Percentiles rank a stretch among this genome's conserved stretches.
Conservation (phyloP, 129 eudicot genomes). For the Tanacetum coccineum region DNA sequence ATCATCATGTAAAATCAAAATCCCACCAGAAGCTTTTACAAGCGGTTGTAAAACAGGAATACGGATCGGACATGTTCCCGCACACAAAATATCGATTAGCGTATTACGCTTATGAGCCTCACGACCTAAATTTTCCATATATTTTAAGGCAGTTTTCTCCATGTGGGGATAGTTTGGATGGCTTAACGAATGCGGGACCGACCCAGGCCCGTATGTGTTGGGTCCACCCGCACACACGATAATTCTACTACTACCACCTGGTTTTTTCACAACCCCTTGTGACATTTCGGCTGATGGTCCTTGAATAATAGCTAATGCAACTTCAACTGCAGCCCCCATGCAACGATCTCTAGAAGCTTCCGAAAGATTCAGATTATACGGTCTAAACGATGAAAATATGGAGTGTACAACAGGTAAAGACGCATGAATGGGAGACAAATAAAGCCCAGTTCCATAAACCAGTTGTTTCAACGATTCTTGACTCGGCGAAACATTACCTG, state of each 20-base stretch:
- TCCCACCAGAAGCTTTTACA: conserved; percentile 90
- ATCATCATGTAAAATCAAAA: conserved; percentile 83
- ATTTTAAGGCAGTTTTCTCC: conserved; percentile 84
- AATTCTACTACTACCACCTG: conserved; percentile 80
- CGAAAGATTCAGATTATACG: conserved; percentile 55
- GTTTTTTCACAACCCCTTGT: conserved; percentile 70
- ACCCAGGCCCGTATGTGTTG: conserved; percentile 84
- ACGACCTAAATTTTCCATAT: conserved; percentile 88
- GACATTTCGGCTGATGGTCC: conserved; percentile 94
- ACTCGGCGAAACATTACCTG: conserved; percentile 64
- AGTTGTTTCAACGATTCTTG: conserved; percentile 78
- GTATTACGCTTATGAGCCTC: conserved; percentile 72
- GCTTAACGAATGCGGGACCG: conserved; percentile 73
- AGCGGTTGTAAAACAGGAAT: conserved; percentile 86
- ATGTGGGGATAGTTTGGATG: conserved; percentile 90
- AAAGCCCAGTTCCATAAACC: conserved; percentile 86
- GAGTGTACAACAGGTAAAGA: conserved; percentile 84
- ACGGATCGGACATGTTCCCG: conserved; percentile 88
- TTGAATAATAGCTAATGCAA: conserved; percentile 77
- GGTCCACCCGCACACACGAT: conserved; percentile 97
- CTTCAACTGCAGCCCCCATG: conserved; percentile 84
- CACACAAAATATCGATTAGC: conserved; percentile 75
- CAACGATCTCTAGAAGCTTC: conserved; percentile 92
- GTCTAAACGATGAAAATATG: conserved; percentile 75
- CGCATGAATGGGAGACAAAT: conserved; percentile 80